Evolutionary conservation across 2,329 filamentous ascomycete species (phyloP).

Genomic region (Aspergillus fischeri): DNA sequence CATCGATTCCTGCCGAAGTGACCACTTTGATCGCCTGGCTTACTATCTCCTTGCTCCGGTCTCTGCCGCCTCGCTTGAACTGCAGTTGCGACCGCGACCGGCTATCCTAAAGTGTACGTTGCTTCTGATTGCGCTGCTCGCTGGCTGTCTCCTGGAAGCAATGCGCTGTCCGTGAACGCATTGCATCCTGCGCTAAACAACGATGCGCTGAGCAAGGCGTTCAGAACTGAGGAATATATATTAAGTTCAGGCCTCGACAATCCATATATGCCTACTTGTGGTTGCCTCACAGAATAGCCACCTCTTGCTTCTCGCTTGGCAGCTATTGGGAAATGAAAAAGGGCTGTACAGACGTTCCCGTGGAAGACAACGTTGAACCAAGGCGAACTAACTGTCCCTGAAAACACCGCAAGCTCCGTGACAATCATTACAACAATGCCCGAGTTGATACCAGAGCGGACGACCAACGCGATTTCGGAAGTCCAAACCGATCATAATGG

Average conservation of each 20-base stretch:
- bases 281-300: neutral
- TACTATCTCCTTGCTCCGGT: neutral
- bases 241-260: neutral
- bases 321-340: neutral
- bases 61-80: neutral
- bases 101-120: neutral
- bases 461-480: constrained; percentile 7
- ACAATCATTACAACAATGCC: neutral
- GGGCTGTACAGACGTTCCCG: neutral
- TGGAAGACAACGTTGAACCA: neutral
- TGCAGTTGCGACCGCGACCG: neutral
- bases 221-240: neutral
- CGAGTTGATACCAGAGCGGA: neutral
- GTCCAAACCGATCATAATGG: constrained; percentile 15
- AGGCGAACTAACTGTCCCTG: neutral
- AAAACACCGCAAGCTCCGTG: neutral
- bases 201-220: neutral
- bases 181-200: neutral
- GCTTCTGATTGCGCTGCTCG: neutral
- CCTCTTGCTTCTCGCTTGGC: neutral
- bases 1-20: neutral
- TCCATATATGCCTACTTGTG: neutral
- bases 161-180: neutral
- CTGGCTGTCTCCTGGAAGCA: neutral
- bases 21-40: neutral